Conservation (phyloP, 2,329 filamentous ascomycete species). For the Pseudopithomyces maydicus region DNA sequence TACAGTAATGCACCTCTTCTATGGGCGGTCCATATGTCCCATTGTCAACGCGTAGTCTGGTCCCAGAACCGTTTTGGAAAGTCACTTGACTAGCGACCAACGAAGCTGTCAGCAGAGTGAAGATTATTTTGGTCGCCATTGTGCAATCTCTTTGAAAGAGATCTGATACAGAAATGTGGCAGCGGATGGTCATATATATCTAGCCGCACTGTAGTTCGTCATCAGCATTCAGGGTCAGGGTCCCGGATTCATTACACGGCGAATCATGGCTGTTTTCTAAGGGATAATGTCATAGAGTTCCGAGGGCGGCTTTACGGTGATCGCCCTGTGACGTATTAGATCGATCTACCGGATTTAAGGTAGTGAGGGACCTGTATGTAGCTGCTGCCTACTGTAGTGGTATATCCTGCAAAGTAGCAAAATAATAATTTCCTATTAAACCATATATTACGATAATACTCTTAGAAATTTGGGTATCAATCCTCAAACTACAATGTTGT, state of each 20-base stretch:
- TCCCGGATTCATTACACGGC: background rate
- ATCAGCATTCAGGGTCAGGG: background rate
- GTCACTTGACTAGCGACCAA: background rate
- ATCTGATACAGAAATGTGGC: background rate
- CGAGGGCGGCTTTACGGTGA: background rate
- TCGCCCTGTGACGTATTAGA: background rate
- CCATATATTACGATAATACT: background rate
- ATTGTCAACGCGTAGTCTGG: background rate
- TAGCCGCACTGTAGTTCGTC: background rate
- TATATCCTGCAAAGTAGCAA: background rate
- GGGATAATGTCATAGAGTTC: background rate
- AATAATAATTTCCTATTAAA: background rate
- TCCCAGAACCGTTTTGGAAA: background rate
- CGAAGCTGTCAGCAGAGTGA: background rate
- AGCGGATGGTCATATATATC: background rate
- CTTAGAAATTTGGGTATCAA: background rate
- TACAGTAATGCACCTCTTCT: constrained; percentile 3
- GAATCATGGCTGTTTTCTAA: background rate
- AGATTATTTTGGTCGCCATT: background rate
- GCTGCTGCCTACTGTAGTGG: background rate
- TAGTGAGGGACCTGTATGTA: background rate
- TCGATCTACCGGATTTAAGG: background rate
- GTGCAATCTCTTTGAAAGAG: background rate
- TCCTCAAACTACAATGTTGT: background rate
- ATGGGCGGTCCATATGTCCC: constrained; percentile 1